Evolutionary conservation across 768 basidiomycete genomes (phyloP).

Genomic region (Auriscalpium orientale): DNA sequence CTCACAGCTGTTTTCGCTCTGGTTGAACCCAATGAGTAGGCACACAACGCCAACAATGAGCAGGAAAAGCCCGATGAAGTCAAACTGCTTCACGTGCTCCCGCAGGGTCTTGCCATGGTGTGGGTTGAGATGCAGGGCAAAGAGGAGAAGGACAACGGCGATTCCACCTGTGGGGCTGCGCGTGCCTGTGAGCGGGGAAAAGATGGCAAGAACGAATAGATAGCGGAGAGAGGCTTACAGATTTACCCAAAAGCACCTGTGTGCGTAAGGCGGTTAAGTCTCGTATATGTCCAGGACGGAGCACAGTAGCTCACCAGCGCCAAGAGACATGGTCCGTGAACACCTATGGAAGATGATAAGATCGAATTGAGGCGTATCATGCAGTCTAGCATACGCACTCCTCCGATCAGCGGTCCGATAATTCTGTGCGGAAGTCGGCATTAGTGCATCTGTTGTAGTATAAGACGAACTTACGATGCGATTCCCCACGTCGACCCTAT

Average conservation of each 20-base stretch:
- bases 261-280: background rate
- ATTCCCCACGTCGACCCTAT: slow-evolving; percentile 35
- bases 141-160: slow-evolving; percentile 24
- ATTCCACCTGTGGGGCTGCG: slow-evolving; percentile 28
- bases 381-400: slow-evolving; percentile 17
- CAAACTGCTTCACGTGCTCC: slow-evolving; percentile 29
- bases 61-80: slow-evolving; percentile 31
- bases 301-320: slow-evolving; percentile 28
- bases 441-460: background rate
- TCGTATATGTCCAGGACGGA: background rate
- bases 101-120: slow-evolving; percentile 24
- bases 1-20: slow-evolving; percentile 27
- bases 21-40: slow-evolving; percentile 32
- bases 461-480: slow-evolving; percentile 21
- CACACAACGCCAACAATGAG: slow-evolving; percentile 29
- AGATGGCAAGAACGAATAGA: background rate
- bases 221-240: slow-evolving; percentile 15
- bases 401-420: slow-evolving; percentile 36
- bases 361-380: background rate
- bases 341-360: slow-evolving; percentile 12
- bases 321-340: slow-evolving; percentile 31
- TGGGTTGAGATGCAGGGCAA: slow-evolving; percentile 30
- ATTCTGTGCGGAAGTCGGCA: slow-evolving; percentile 19
- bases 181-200: slow-evolving; percentile 6
- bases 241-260: slow-evolving; percentile 31